These are phyloP conservation scores for Microdochium paspali DNA, from an alignment of 2,329 filamentous ascomycete species.

Conservation along the genomic window DNA sequence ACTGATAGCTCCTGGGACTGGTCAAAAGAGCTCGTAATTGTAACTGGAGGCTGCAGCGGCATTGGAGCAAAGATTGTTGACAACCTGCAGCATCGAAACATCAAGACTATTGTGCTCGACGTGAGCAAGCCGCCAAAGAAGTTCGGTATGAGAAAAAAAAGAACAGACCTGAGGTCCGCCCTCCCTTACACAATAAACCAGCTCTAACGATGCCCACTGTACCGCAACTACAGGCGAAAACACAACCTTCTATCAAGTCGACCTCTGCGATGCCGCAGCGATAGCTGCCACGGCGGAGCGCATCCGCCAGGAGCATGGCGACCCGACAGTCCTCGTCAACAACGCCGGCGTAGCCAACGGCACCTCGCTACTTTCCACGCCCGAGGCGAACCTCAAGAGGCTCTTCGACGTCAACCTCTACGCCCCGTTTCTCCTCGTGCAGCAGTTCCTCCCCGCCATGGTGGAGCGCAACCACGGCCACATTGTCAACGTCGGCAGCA, in stretches of 20 bases:
- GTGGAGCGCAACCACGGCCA: slow-evolving; percentile 57
- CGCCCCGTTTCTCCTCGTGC: slow-evolving; percentile 54
- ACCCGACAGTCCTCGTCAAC: neutral
- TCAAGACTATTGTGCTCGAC: slow-evolving; percentile 65
- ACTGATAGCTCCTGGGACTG: slow-evolving; percentile 48
- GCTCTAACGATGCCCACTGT: slow-evolving; percentile 3
- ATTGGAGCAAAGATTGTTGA: slow-evolving; percentile 60
- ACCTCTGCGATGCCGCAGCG: slow-evolving; percentile 23
- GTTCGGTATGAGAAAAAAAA: neutral
- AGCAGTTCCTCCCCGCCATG: slow-evolving; percentile 61
- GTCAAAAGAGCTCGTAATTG: slow-evolving; percentile 58
- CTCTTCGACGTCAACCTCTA: slow-evolving; percentile 65
- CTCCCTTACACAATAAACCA: slow-evolving; percentile 13
- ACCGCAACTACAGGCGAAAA: slow-evolving; percentile 5
- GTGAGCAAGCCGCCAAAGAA: slow-evolving; percentile 22
- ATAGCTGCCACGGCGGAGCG: slow-evolving; percentile 16
- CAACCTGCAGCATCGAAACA: slow-evolving; percentile 50
- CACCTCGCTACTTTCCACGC: slow-evolving; percentile 48
- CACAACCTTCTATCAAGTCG: slow-evolving; percentile 20
- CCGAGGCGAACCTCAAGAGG: slow-evolving; percentile 49
- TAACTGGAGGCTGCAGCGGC: slow-evolving; percentile 67
- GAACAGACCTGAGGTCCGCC: slow-evolving; percentile 8
- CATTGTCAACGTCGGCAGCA: slow-evolving; percentile 59
- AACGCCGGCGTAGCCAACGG: slow-evolving; percentile 60
- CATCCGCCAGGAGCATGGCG: slow-evolving; percentile 8